Evolutionary conservation across 768 basidiomycete genomes (phyloP), one percentile per base, ranked within the genome.

Genomic region (Albatrellus ellisii): DNA sequence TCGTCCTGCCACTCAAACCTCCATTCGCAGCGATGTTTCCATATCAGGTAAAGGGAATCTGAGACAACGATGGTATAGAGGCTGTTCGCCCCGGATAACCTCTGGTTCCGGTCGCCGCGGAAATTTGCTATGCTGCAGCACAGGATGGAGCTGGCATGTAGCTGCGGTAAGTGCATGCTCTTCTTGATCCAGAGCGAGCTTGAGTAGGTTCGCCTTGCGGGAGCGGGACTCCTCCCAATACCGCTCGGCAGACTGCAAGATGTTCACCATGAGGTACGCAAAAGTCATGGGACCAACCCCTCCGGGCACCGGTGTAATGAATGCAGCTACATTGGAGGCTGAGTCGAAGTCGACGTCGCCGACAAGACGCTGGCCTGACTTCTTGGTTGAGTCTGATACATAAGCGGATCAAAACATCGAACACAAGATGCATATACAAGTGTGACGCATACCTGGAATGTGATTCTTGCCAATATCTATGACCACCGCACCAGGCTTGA

Each of bases 261-360:
- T 94, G 63, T 98, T 99, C 55, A 79, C 73, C 92, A 99, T 97
- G 48, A 99, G 77, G 67, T 97, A 72, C 17, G 95, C 95, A 44
- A 99, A 94, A 11, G 95, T 99, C 92, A 98, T 95, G n/a, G 95
- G 95, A 10, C 95, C 95, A 41, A 99, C 95, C 44, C 95, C 94
- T 59, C 95, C 95, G 0, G 95, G 95, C 20, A 99, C 95, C 17
- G 95, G 95, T 0, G 95, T 99, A 54, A 99, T 95, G 62, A 81
- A 65, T 2, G 87, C 85, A 2, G 94, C 94, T 46, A 82, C 75
- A 36, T 65, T 55, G 18, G 73, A 63, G 15, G 88, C 92, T 5
- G 80, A 68, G 6, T 68, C 68, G 54, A 76, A 98, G 48, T 95
- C 78, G 38, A 98, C 92, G 60, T 99, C 95, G 28, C 95, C 95